Conservation (phyloP, 352 stramenopile genomes). For the Phytophthora palmivora region DNA sequence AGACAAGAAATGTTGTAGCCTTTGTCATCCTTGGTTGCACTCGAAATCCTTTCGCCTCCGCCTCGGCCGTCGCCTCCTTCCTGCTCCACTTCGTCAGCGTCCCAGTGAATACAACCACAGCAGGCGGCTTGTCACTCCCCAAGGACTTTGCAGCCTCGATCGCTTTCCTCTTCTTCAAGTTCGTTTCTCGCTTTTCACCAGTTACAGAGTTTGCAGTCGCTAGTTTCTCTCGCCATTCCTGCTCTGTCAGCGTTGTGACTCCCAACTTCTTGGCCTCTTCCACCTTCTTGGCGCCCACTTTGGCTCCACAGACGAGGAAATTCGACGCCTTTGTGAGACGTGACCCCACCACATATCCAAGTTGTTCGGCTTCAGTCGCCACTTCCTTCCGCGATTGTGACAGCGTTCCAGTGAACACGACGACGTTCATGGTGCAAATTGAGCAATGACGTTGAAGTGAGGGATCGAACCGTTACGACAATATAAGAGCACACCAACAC, state of each 20-base stretch:
- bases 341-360: slow-evolving; percentile 47
- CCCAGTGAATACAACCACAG: slow-evolving; percentile 38
- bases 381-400: slow-evolving; percentile 54
- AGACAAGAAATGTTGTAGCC: slow-evolving; percentile 56
- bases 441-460: slow-evolving; percentile 21
- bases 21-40: slow-evolving; percentile 49
- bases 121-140: slow-evolving; percentile 4
- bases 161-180: slow-evolving; percentile 18
- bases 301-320: slow-evolving; percentile 62
- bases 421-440: slow-evolving; percentile 20
- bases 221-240: slow-evolving; percentile 48
- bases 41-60: slow-evolving; percentile 45
- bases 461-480: slow-evolving; percentile 1
- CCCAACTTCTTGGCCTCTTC: slow-evolving; percentile 49
- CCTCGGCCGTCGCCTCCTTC: slow-evolving; percentile 43
- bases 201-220: not conserved
- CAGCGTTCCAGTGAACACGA: slow-evolving; percentile 68
- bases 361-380: slow-evolving; percentile 35
- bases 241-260: slow-evolving; percentile 46
- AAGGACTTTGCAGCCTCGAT: not conserved
- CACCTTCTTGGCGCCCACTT: slow-evolving; percentile 60
- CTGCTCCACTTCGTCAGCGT: slow-evolving; percentile 48
- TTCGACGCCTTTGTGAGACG: slow-evolving; percentile 46
- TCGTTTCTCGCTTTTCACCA: not conserved
- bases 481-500: slow-evolving; percentile 16